Base-by-base conservation (phyloP, 495 filamentous ascomycete species). In the Trichocladium uniseriatum region DNA sequence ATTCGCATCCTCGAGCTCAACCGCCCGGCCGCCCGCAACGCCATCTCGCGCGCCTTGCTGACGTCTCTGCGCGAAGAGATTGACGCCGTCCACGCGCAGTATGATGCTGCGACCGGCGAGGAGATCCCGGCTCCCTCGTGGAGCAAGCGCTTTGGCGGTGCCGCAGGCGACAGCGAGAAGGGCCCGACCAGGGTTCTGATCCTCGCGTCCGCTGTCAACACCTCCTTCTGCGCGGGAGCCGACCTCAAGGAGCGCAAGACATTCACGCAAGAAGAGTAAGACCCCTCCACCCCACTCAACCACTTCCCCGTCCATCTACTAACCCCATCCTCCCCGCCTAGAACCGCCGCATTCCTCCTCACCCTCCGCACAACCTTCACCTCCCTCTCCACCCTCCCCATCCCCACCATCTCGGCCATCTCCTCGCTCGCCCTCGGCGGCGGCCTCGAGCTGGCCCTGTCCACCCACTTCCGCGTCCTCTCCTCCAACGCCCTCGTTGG, bases 171-270 rank as follows among this genome's bases (percentile, higher is more conserved):
- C 2, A 66, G 67, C 24, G 16, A 73, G 35, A 69, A 63, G n/a
- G 68, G 69, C 0, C 71, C 72, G 0, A 95, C 89, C 8, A 69
- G 92, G 37, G 88, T 82, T 0, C 57, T 98, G 56, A 78, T 97
- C 16, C 51, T 97, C 2, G 83, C 82, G 11, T 89, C 83, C 53
- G 86, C 84, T 6, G 71, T 83, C 15, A 87, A 95, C 36, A 71
- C 76, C 2, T 80, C 79, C 45, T 98, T 98, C 68, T 97, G 91
- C 68, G 89, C 94, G 0, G 92, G 92, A 27, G 92, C 92, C 1
- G 91, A 98, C 56, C 65, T 98, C 49, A 97, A 95, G 61, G 92
- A 96, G 71, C 74, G 91, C 18, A 76, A 75, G 28, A 74, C 69
- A 0, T 88, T 97, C 65, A 84, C 76, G 3, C 71, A 66, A 45